Evolutionary conservation across 2,329 filamentous ascomycete genomes (phyloP), one percentile per base, ranked within the genome.

Genomic region (Fusarium succisae): DNA sequence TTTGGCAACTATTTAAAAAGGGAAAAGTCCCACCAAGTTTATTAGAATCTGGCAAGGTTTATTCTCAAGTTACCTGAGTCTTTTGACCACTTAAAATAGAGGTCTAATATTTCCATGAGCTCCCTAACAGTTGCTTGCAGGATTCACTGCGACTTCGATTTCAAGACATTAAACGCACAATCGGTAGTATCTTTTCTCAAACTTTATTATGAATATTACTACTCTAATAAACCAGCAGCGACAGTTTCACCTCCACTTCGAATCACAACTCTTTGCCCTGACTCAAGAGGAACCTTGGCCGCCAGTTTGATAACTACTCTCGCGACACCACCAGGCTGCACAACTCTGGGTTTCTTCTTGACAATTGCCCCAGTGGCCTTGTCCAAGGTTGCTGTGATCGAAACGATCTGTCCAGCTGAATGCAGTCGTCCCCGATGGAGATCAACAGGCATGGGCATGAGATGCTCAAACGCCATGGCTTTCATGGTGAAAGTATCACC

Each of bases 391-490:
- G 93, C 93, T 14, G 92, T 84, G 73, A 98, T 87, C 70, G 90
- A 89, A 59, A 88, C 87, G 45, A 99, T 93, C 54, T 90, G 89
- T 0, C 93, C 96, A 1, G 94, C 88, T 0, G 91, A 91, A 81
- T 98, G 93, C 57, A 98, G 84, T 14, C 95, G 88, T 0, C 96
- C 96, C 26, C 94, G 87, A 81, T 98, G 95, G 14, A 99, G 91
- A 78, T 98, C 96, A 15, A 98, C 90, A 30, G 91, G 90, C 90
- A 96, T 96, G 0, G 96, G 96, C 83, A 95, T 92, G 22, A 99
- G 84, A 72, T 96, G 92, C 69, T 98, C 94, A 78, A 98, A 97
- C 0, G 95, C 94, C 63, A 98, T 88, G 17, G 96, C 91, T 82
- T 97, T 97, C 69, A 93, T 90, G 4, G 90, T 94, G 77, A 98